Evolutionary conservation across 2,329 filamentous ascomycete genomes (phyloP), one percentile per base, ranked within the genome.

Genomic region (Claviceps paspali): DNA sequence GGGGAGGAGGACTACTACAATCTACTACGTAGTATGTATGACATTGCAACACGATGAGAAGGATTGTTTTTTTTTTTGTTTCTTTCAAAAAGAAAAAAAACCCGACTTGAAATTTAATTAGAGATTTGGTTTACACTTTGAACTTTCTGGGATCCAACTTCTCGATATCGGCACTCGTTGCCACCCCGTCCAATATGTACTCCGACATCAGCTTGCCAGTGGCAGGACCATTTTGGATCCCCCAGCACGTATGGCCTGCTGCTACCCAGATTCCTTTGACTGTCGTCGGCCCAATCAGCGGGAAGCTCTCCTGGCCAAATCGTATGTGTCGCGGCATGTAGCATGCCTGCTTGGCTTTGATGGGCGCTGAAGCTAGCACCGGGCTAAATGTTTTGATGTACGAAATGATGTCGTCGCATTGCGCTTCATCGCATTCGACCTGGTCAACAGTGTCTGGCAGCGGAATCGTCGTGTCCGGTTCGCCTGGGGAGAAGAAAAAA

Each of bases 181-280:
- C 72, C 41, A 63, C 59, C 1, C 82, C 82, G 38, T 87, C 82
- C 49, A 87, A 76, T 2, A 91, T 62, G 57, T 82, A 76, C 56
- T 88, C 82, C 27, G 80, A 79, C 64, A 91, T 79, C 28, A 88
- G 56, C 59, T 79, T 83, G 4, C 83, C 83, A 6, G 88, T 96
- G 1, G 71, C 91, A 1, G 88, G 87, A 1, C 78, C 85, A 61
- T 98, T 96, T 62, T 96, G 88, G 17, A 98, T 94, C 0, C 91
- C 91, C 91, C 91, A 98, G 61, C 88, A 96, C 2, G 86, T 94
- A 63, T 98, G 91, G 0, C 91, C 91, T 0, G 84, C 72, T 0
- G 91, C 91, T 41, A 96, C 65, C 55, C 81, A 79, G 30, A 96
- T 51, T 0, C 87, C 86, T 6, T 75, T 71, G 0, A 79, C 73